phyloP scores from a whole-genome alignment of 2,329 filamentous ascomycete genomes.

The Plenodomus tracheiphilus region DNA sequence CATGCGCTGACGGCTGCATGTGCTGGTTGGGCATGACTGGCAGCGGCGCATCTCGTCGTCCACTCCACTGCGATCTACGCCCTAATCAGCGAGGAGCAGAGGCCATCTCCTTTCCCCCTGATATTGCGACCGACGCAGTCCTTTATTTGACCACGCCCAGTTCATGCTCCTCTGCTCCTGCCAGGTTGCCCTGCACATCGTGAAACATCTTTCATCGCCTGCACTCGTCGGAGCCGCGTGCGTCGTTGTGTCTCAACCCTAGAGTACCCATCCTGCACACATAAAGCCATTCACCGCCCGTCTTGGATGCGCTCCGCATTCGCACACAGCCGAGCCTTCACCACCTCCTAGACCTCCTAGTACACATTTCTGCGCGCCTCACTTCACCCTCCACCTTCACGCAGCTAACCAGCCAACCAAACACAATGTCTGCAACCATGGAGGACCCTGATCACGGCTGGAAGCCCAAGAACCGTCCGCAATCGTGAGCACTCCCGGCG shows the following conservation, averaged over 20 bases:
- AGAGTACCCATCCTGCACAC: conserved; percentile 11
- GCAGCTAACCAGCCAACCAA: no score
- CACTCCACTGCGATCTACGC: conserved; percentile 20
- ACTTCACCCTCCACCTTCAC: conserved; percentile 15
- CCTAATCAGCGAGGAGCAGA: conserved; percentile 16
- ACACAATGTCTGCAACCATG: conserved; percentile 20
- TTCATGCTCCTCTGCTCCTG: conserved; percentile 31
- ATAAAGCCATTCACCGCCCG: conserved; percentile 10
- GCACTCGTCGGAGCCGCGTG: conserved; percentile 14
- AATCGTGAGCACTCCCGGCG: conserved; percentile 67
- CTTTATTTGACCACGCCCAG: conserved; percentile 22
- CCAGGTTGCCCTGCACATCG: conserved; percentile 15
- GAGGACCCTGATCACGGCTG: conserved; percentile 69
- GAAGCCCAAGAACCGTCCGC: conserved; percentile 79
- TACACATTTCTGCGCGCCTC: conserved; percentile 2
- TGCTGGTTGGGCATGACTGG: conserved; percentile 5
- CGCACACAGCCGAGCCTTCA: background rate
- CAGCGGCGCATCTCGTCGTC: conserved; percentile 9
- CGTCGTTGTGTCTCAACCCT: conserved; percentile 14
- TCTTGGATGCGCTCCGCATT: background rate
- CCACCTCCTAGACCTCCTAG: conserved; percentile 6
- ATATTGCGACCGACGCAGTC: conserved; percentile 21
- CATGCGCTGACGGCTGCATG: background rate
- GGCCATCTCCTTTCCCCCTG: conserved; percentile 33
- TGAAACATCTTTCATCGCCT: conserved; percentile 31